Base-by-base conservation (phyloP, 148 eudicot species). In the Vaccinium darrowii region DNA sequence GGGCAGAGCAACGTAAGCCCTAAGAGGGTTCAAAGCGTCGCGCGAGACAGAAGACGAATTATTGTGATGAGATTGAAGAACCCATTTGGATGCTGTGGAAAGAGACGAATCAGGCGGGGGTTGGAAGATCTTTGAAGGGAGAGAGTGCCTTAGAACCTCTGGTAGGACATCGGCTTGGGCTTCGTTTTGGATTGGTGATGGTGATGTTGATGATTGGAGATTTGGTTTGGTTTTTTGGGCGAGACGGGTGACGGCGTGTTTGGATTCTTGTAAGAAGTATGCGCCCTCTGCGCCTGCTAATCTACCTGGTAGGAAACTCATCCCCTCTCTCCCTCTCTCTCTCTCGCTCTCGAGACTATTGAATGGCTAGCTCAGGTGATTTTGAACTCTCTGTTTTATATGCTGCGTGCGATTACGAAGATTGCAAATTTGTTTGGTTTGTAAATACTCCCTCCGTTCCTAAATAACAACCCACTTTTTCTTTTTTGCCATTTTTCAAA, bases 241-340 rank as follows among this genome's bases (percentile, higher is more conserved):
- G 67, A 85, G 76, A 14, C 83, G 87, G 43, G 30, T 65, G 0
- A 94, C 94, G 69, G 98, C 96, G 13, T 88, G 93, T 79, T 93
- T 94, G 84, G 97, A 95, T 91, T 95, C 93, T 86, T 95, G 91
- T 18, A 93, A 73, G 85, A 95, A 93, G 65, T 90, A 95, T n/a
- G 97, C 92, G 0, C 92, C 91, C 36, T 95, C 98, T 57, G 84
- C 82, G 51, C 87, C 92, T 13, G 97, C 98, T 73, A 90, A 87
- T 90, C 98, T 89, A 65, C 98, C 93, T 39, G 91, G 92, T 62
- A 95, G 89, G 56, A 93, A 88, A 88, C 98, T 95, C 98, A 95
- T 95, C 52, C 19, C 78, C 6, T 9, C n/a, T 6, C 71, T 5
- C 36, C 8, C 33, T 19, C 69, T 62, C n/a, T 73, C 76, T 30